Evolutionary conservation across 2,329 filamentous ascomycete species (phyloP).

Genomic region (Trichoderma semiorbis): DNA sequence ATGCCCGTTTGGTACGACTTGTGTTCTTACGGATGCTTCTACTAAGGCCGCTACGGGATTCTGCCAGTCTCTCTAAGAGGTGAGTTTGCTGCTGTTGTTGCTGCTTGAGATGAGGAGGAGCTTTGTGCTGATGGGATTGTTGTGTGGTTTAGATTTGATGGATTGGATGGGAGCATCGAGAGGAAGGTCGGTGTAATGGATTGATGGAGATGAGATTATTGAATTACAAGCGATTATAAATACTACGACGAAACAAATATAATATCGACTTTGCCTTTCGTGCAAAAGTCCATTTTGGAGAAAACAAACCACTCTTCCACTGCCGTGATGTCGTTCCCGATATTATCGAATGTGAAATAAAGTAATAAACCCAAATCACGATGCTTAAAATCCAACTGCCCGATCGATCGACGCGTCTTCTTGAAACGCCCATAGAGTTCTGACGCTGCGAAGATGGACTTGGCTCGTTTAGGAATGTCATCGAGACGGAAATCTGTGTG

Average conservation of each 20-base stretch:
- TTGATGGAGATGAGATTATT: slow-evolving; percentile 7
- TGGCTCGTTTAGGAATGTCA: slow-evolving; percentile 15
- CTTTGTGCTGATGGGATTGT: not conserved
- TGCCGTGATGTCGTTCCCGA: not conserved
- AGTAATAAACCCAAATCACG: not conserved
- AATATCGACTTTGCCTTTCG: not conserved
- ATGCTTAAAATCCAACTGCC: not conserved
- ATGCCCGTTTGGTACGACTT: slow-evolving; percentile 4
- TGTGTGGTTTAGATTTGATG: not conserved
- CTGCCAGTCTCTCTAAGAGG: not conserved
- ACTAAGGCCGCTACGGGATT: not conserved
- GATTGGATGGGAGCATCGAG: not conserved
- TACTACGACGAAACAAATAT: not conserved
- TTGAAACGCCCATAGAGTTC: not conserved
- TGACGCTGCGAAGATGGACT: not conserved
- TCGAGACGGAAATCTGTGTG: not conserved
- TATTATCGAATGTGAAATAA: not conserved
- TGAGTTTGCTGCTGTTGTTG: not conserved
- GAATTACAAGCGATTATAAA: slow-evolving; percentile 1
- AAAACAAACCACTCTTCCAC: not conserved
- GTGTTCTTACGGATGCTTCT: not conserved
- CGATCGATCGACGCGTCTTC: not conserved
- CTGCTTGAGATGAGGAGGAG: not conserved
- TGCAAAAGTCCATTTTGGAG: not conserved
- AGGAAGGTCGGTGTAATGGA: not conserved